Percentiles rank a stretch among this genome's conserved stretches.
These are phyloP conservation scores for Hypoxylon sp. DNA, from an alignment of 2,329 filamentous ascomycete species.

Conservation along the genomic window DNA sequence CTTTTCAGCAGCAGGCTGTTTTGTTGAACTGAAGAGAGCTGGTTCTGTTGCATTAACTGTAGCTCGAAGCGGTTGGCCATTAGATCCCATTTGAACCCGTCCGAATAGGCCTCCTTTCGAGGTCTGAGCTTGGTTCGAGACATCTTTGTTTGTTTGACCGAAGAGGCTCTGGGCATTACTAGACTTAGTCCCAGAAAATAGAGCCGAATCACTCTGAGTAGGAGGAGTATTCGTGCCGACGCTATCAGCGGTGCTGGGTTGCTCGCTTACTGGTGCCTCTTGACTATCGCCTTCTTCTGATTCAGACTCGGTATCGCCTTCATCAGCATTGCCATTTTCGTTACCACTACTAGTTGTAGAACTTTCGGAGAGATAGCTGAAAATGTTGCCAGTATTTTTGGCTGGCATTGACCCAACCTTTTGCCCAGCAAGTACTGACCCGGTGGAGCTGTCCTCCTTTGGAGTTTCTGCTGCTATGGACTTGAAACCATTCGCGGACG, in stretches of 20 bases:
- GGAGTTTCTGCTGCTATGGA: conserved; percentile 59
- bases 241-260: conserved; percentile 61
- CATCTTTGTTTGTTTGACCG: conserved; percentile 38
- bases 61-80: conserved; percentile 54
- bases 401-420: conserved; percentile 49
- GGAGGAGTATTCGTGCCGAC: conserved; percentile 59
- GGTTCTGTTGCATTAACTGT: conserved; percentile 44
- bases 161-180: conserved; percentile 43
- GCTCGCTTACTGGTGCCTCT: conserved; percentile 61
- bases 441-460: conserved; percentile 30
- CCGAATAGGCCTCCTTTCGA: conserved; percentile 54
- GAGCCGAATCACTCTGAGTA: conserved; percentile 54
- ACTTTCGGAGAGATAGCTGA: conserved; percentile 72
- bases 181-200: conserved; percentile 54
- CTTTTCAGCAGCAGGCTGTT: conserved; percentile 34
- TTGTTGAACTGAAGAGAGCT: conserved; percentile 24
- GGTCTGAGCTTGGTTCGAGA: conserved; percentile 28
- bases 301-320: conserved; percentile 63
- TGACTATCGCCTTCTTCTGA: conserved; percentile 62
- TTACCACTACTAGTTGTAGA: conserved; percentile 69
- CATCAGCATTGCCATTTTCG: conserved; percentile 61
- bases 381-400: conserved; percentile 65
- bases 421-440: conserved; percentile 49
- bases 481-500: conserved; percentile 58
- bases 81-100: conserved; percentile 53